phyloP scores from a whole-genome alignment of 2,329 filamentous ascomycete species.

The Neofusicoccum parvum region DNA sequence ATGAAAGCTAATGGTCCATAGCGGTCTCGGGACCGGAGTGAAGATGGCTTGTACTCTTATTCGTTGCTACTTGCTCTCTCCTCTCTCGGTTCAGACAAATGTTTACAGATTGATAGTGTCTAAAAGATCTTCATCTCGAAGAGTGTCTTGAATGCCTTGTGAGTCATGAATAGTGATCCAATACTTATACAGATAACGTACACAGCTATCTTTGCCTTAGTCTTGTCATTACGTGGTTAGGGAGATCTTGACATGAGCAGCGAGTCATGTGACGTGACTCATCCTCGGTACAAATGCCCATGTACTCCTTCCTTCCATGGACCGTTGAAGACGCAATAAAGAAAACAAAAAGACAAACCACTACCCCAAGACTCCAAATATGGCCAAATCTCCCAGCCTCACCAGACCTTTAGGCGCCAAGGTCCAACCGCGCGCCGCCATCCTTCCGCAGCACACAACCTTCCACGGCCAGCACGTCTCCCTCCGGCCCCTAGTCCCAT shows the following conservation, averaged over 20 bases:
- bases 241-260: background rate
- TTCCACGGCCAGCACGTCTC: constrained; percentile 17
- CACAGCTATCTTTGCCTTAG: background rate
- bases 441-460: background rate
- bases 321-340: too few relatives aligned
- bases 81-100: too few relatives aligned
- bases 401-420: background rate
- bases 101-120: too few relatives aligned
- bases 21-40: background rate
- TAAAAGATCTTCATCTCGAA: too few relatives aligned
- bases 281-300: background rate
- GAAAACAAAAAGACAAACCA: too few relatives aligned
- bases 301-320: background rate
- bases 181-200: background rate
- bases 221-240: too few relatives aligned
- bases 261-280: background rate
- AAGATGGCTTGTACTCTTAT: background rate
- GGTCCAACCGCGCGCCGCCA: background rate
- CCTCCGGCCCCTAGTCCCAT: constrained; percentile 19
- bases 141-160: too few relatives aligned
- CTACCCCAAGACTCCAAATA: background rate
- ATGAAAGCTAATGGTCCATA: too few relatives aligned
- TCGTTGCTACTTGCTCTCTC: too few relatives aligned
- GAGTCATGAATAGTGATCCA: too few relatives aligned
- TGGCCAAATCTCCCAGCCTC: background rate